phyloP scores from a whole-genome alignment of 495 filamentous ascomycete species.

The Wilcoxina mikolae region DNA sequence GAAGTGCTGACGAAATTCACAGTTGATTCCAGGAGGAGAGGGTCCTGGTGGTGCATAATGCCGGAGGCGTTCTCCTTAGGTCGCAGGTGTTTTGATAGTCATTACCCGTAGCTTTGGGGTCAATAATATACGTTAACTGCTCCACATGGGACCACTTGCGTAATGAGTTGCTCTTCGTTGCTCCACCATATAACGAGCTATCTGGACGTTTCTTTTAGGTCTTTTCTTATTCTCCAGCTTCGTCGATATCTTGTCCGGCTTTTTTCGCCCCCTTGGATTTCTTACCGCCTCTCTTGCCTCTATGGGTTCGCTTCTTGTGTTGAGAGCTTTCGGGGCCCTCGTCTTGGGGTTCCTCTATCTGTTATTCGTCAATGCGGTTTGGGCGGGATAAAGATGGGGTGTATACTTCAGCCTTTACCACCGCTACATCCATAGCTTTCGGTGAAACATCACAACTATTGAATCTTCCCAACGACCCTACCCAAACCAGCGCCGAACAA shows the following conservation, averaged over 20 bases:
- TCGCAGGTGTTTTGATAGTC: not conserved
- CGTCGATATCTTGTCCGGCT: not conserved
- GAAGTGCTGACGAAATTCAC: conserved; percentile 7
- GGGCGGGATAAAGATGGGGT: no score
- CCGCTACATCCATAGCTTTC: no score
- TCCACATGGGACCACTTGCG: not conserved
- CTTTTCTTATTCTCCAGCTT: no score
- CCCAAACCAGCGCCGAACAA: no score
- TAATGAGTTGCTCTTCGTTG: no score
- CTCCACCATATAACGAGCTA: no score
- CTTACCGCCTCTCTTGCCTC: not conserved
- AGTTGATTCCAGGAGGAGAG: conserved; percentile 83
- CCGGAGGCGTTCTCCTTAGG: not conserved
- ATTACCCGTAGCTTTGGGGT: not conserved
- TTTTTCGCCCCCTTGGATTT: not conserved
- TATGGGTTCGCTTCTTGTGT: not conserved
- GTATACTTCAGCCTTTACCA: no score
- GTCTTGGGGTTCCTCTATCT: not conserved
- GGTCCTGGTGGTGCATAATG: conserved; percentile 37
- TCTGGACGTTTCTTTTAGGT: no score
- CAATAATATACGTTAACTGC: no score
- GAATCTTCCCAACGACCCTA: no score
- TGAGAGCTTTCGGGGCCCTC: not conserved
- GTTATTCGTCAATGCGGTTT: not conserved
- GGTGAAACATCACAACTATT: no score